Evolutionary conservation across 768 basidiomycete genomes (phyloP), one percentile per base, ranked within the genome.

Genomic region (Leccinellum albellum): DNA sequence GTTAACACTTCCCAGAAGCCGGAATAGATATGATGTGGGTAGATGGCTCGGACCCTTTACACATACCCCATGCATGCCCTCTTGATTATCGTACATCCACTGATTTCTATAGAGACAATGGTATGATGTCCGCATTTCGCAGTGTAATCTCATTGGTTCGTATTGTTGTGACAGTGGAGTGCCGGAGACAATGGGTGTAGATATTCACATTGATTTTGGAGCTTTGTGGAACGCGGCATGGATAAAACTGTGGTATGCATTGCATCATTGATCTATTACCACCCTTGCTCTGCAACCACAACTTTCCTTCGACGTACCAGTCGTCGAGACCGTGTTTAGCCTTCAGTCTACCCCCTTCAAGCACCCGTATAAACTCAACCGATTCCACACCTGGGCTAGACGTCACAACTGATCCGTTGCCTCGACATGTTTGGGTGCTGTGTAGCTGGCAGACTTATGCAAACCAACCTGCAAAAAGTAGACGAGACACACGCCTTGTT

Each of bases 401-500:
- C 44, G 29, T 50, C 37, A 28, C 46, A 35, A 20, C 26, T 28
- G 47, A 59, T 28, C 46, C 28, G 37, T n/a, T 33, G 9, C 31
- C 33, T 47, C 51, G 6, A 45, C 49, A 90, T 91, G 89, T 90
- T 91, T 64, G 89, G 88, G 17, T 91, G 88, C 61, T 82, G 83
- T 56, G 86, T 91, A 52, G 89, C 89, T 37, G 89, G 89, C 21
- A 85, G 89, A 60, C 79, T 83, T 26, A 70, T 91, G 10, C 90
- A 92, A 72, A 92, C 91, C 42, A 86, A 92, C 64, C 75, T 91
- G 12, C 83, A 84, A 54, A 89, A 91, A 66, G 78, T 94, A 53
- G 91, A 93, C 68, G 86, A 89, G 42, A 91, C 89, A 0, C 91
- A 93, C 61, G 91, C 89, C 17, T 73, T 85, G 32, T 93, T 93